A percentile compares a stretch with the other conserved stretches of the same genome.
Evolutionary conservation across 495 filamentous ascomycete genomes (phyloP).

Genomic region (Neurospora intermedia): DNA sequence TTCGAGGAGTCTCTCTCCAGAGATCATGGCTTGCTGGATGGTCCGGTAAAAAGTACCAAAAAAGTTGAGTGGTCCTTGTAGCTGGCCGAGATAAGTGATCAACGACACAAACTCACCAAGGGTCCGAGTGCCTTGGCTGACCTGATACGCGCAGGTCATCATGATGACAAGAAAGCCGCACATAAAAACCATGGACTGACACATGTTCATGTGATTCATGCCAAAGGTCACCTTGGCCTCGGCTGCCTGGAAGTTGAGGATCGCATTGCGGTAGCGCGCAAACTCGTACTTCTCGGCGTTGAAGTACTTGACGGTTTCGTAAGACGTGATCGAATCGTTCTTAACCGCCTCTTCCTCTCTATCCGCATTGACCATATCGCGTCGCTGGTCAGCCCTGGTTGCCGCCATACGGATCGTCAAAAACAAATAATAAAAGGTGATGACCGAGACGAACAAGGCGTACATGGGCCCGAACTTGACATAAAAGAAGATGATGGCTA

Average conservation of each 20-base stretch:
- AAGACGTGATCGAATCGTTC: conserved; percentile 95
- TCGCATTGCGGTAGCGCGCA: conserved; percentile 67
- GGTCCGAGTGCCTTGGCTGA: conserved; percentile 55
- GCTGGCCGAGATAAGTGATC: conserved; percentile 82
- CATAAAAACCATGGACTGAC: conserved; percentile 90
- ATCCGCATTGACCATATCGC: conserved; percentile 88
- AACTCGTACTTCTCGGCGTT: conserved; percentile 94
- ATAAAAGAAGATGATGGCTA: conserved; percentile 82
- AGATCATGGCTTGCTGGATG: conserved; percentile 94
- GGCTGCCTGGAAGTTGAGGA: conserved; percentile 69
- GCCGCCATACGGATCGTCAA: conserved; percentile 92
- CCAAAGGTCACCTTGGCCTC: conserved; percentile 85
- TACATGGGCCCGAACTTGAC: conserved; percentile 76
- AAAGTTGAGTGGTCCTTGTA: conserved; percentile 90
- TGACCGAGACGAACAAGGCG: conserved; percentile 78
- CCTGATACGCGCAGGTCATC: conserved; percentile 64
- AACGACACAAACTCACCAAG: conserved; percentile 75
- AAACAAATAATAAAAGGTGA: conserved; percentile 95
- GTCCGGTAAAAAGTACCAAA: conserved; percentile 97
- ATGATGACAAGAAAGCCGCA: conserved; percentile 72
- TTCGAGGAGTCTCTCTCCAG: conserved; percentile 87
- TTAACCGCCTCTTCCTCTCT: conserved; percentile 95
- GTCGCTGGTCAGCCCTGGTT: conserved; percentile 78
- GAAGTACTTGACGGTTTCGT: conserved; percentile 99
- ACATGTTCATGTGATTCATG: conserved; percentile 85